These are phyloP conservation scores for Penicillium alfredii DNA, from an alignment of 495 filamentous ascomycete species.

Conservation along the genomic window DNA sequence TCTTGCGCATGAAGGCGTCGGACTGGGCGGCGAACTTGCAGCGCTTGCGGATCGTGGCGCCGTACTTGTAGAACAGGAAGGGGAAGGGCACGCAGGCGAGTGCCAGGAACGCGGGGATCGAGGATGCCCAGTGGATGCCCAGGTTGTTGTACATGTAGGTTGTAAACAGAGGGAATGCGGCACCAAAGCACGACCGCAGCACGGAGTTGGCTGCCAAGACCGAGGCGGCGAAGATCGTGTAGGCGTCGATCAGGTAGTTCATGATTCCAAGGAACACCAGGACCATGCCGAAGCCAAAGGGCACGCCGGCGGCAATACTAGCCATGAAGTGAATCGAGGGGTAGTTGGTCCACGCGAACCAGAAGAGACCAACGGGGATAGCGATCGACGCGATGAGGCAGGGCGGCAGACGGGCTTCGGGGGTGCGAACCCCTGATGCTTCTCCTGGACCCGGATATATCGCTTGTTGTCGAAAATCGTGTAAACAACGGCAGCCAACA, in stretches of 20 bases:
- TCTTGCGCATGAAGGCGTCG: slow-evolving; percentile 42
- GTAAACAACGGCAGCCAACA: slow-evolving; percentile 56
- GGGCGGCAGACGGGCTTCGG: slow-evolving; percentile 45
- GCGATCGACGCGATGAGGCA: slow-evolving; percentile 36
- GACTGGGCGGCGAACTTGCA: slow-evolving; percentile 69
- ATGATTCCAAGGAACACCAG: slow-evolving; percentile 69
- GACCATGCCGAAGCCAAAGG: slow-evolving; percentile 72
- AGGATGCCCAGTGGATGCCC: slow-evolving; percentile 76
- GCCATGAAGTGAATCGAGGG: slow-evolving; percentile 64
- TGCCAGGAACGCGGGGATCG: slow-evolving; percentile 71
- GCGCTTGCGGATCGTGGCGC: slow-evolving; percentile 52
- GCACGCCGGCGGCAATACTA: slow-evolving; percentile 55
- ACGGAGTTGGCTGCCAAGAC: slow-evolving; percentile 75
- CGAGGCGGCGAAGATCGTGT: slow-evolving; percentile 76
- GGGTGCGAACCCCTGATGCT: slow-evolving; percentile 37
- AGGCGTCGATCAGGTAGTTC: slow-evolving; percentile 77
- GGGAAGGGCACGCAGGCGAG: slow-evolving; percentile 73
- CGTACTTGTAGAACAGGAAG: slow-evolving; percentile 76
- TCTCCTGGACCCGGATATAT: slow-evolving; percentile 32
- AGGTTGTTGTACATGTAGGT: slow-evolving; percentile 68
- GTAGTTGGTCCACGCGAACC: slow-evolving; percentile 67
- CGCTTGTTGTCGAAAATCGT: slow-evolving; percentile 47
- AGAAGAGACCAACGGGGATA: slow-evolving; percentile 51
- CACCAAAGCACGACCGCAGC: slow-evolving; percentile 63
- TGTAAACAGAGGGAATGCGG: slow-evolving; percentile 83